These are phyloP conservation scores for Amoeboaphelidium occidentale DNA, from an alignment of 371 early-diverging fungal genomes.

Conservation along the genomic window DNA sequence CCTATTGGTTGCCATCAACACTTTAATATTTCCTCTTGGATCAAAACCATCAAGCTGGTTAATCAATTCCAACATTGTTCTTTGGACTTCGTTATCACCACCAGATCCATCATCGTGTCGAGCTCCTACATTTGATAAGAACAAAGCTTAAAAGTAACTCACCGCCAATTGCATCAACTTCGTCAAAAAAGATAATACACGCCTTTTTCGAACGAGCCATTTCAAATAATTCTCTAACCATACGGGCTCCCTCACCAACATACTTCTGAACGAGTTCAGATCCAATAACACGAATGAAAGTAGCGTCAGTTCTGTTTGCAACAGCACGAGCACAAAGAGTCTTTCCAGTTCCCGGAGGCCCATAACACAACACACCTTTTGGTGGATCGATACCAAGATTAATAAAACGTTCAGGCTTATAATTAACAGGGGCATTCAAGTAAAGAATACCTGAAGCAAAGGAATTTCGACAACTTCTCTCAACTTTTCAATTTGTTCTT, in stretches of 20 bases:
- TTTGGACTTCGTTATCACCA: conserved; percentile 98
- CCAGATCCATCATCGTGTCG: conserved; percentile 95
- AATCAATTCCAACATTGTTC: conserved; percentile 99
- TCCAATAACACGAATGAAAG: conserved; percentile 99
- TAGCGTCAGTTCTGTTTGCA: conserved; percentile 97
- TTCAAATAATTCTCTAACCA: conserved; percentile 98
- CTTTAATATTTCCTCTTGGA: conserved; percentile 98
- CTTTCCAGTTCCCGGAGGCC: conserved; percentile 99
- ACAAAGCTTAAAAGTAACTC: conserved; percentile 4
- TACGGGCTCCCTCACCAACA: conserved; percentile 98
- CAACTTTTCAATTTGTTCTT: conserved; percentile 98
- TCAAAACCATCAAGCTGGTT: conserved; percentile 99
- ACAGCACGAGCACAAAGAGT: conserved; percentile 99
- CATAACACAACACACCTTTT: conserved; percentile 96
- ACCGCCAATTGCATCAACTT: conserved; percentile 99
- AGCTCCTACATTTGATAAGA: conserved; percentile 24
- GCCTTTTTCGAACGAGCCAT: conserved; percentile 98
- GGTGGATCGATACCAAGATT: conserved; percentile 91
- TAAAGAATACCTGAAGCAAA: conserved; percentile 41
- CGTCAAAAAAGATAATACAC: conserved; percentile 99
- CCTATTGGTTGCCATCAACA: conserved; percentile 94
- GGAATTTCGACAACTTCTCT: conserved; percentile 99
- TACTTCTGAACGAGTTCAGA: conserved; percentile 98
- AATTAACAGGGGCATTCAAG: not conserved
- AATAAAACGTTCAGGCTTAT: conserved; percentile 67